phyloP scores from a whole-genome alignment of 139 green algal genomes.

The Chlamydomonas sp. region DNA sequence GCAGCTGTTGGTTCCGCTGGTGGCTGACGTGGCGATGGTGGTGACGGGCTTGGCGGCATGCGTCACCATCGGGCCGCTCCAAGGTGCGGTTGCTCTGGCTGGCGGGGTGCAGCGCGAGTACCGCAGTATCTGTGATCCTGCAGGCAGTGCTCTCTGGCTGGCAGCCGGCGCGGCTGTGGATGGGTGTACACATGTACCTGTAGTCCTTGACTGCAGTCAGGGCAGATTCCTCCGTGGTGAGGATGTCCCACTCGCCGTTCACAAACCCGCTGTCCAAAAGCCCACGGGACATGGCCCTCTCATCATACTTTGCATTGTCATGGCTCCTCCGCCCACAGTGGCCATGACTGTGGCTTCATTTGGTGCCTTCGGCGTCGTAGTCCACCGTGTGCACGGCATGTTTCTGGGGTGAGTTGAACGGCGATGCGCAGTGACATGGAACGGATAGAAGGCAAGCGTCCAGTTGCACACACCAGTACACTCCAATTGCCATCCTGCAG shows the following conservation, averaged over 20 bases:
- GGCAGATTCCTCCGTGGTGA: not conserved
- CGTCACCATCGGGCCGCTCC: slow-evolving; percentile 15
- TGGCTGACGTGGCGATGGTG: slow-evolving; percentile 56
- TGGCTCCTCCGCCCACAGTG: no score
- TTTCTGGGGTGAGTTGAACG: not conserved
- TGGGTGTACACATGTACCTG: not conserved
- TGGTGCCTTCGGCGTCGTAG: no score
- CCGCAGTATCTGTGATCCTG: not conserved
- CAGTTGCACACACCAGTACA: not conserved
- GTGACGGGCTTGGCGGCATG: slow-evolving; percentile 44
- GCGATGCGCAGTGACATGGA: not conserved
- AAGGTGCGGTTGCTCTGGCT: not conserved
- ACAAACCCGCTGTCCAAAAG: no score
- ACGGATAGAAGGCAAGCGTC: no score
- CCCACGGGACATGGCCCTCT: no score
- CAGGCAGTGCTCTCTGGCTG: not conserved
- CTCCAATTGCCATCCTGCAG: not conserved
- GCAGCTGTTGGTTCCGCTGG: slow-evolving; percentile 33
- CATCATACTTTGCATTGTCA: no score
- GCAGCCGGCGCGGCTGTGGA: not conserved
- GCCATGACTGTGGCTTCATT: no score
- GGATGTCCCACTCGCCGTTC: not conserved
- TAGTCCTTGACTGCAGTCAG: not conserved
- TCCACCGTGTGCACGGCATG: not conserved
- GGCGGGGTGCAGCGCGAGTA: not conserved